Percentiles rank a stretch among this genome's conserved stretches.
Evolutionary conservation across 805 yeast species (phyloP).

Genomic region (Wickerhamomyces silvicola): DNA sequence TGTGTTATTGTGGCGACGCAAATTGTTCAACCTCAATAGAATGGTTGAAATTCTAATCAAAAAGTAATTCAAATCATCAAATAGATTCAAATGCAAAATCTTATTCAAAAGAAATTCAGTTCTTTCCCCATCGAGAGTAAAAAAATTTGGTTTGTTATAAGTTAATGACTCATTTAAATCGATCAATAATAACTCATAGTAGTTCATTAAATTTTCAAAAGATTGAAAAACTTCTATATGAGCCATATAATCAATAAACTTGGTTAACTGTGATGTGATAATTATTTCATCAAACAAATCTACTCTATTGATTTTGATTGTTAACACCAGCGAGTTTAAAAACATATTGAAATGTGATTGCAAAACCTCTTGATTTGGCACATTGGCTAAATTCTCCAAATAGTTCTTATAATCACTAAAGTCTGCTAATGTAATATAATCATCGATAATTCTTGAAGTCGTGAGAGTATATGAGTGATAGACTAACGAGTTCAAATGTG

Average conservation of each 20-base stretch:
- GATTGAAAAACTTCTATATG: slow-evolving; percentile 11
- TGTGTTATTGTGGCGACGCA: slow-evolving; percentile 6
- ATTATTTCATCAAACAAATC: slow-evolving; percentile 4
- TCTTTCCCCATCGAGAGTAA: slow-evolving; percentile 5
- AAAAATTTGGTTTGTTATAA: slow-evolving; percentile 4
- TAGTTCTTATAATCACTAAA: slow-evolving; percentile 5
- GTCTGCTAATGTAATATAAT: slow-evolving; percentile 5
- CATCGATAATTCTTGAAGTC: slow-evolving; percentile 2
- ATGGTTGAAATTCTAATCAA: slow-evolving; percentile 10
- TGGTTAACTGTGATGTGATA: slow-evolving; percentile 1
- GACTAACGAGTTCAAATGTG: slow-evolving; percentile 6
- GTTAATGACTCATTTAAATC: slow-evolving; percentile 15
- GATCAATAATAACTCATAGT: slow-evolving; percentile 14
- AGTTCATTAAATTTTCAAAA: slow-evolving; percentile 15
- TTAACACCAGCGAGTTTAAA: slow-evolving; percentile 5
- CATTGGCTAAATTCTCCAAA: slow-evolving; percentile 6
- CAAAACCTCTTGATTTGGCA: too few species aligned
- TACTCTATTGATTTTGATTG: slow-evolving; percentile 7
- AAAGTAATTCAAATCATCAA: slow-evolving; percentile 18
- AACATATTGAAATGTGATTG: too few species aligned
- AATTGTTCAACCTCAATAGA: slow-evolving; percentile 13
- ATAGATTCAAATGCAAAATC: slow-evolving; percentile 12
- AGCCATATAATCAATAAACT: background rate
- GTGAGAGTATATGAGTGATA: background rate
- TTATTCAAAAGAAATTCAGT: slow-evolving; percentile 9